Evolutionary conservation across 208 protist genomes (phyloP).

Genomic region (Crithidia bombi): DNA sequence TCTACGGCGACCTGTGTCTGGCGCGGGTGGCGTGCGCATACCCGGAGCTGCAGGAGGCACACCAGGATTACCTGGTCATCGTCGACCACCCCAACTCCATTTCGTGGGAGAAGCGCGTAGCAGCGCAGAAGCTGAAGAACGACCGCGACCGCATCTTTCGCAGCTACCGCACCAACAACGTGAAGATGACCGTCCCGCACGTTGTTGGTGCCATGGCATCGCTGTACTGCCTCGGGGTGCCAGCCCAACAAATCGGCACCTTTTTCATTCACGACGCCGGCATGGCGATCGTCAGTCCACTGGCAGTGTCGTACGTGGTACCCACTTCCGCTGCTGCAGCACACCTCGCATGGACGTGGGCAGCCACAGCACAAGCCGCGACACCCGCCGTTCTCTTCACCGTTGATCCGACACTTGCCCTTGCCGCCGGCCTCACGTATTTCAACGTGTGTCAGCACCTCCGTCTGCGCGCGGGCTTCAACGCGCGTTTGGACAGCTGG

Average conservation of each 20-base stretch:
- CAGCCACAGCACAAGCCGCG: slow-evolving; percentile 8
- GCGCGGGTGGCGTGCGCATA: slow-evolving; percentile 57
- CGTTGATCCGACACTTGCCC: slow-evolving; percentile 63
- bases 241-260: slow-evolving; percentile 56
- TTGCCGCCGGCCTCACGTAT: slow-evolving; percentile 64
- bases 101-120: slow-evolving; percentile 83
- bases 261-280: slow-evolving; percentile 46
- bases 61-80: slow-evolving; percentile 63
- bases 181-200: slow-evolving; percentile 69
- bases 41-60: slow-evolving; percentile 75
- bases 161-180: slow-evolving; percentile 74
- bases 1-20: slow-evolving; percentile 88
- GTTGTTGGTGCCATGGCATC: slow-evolving; percentile 29
- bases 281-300: slow-evolving; percentile 39
- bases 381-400: slow-evolving; percentile 22
- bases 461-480: slow-evolving; percentile 68
- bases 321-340: background rate
- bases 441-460: slow-evolving; percentile 61
- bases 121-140: slow-evolving; percentile 81
- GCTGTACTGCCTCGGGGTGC: slow-evolving; percentile 63
- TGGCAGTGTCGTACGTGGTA: slow-evolving; percentile 25
- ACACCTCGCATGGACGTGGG: slow-evolving; percentile 9
- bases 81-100: slow-evolving; percentile 79
- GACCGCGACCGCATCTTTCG: slow-evolving; percentile 84
- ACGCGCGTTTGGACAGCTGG: slow-evolving; percentile 59